Evolutionary conservation across 2,329 filamentous ascomycete species (phyloP), one percentile per base, ranked within the genome.

Genomic region (Beauveria scarabaeidicola): DNA sequence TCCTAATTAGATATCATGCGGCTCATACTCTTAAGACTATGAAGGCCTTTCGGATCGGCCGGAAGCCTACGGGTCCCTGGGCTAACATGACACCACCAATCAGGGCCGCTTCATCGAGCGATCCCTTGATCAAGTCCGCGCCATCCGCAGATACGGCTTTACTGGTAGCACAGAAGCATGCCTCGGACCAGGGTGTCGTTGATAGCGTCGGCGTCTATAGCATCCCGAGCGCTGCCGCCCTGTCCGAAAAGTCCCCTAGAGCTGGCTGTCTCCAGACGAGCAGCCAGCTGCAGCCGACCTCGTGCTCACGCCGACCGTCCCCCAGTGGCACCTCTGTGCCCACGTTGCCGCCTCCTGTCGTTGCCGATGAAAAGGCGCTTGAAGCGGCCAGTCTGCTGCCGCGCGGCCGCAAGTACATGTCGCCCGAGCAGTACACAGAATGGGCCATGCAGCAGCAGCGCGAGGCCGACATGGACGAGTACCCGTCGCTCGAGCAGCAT

Each of bases 41-140:
- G 81, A 80, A 78, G 69, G 77, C 78, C 65, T 85, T 79, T 71
- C 81, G 81, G 65, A 83, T 87, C 65, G 84, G 83, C 65, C 79
- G 77, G 66, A 79, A 77, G 67, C 74, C 81, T 51, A 67, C 72
- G 58, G 76, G 79, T 63, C 77, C 77, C 41, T 87, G 83, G 83
- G 70, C 72, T 62, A 84, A 83, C 71, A 74, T 79, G 64, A 79
- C 78, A 64, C 83, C 84, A 59, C 84, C 84, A 64, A 85, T 86
- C 62, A 76, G 79, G 67, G 77, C 55, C 19, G 15, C 46, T 32
- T 13, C 47, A 51, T 36, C 55, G 3, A 78, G 44, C 38, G 47
- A 58, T 50, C 46, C 25, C n/a, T 48, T 43, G 10, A 6, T 48
- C 10, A 23, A 17, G 21, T 25, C 43, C 29, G 9, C 23, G n/a